These are phyloP conservation scores for Pholiota microspora DNA, from an alignment of 768 basidiomycete genomes.

Conservation along the genomic window DNA sequence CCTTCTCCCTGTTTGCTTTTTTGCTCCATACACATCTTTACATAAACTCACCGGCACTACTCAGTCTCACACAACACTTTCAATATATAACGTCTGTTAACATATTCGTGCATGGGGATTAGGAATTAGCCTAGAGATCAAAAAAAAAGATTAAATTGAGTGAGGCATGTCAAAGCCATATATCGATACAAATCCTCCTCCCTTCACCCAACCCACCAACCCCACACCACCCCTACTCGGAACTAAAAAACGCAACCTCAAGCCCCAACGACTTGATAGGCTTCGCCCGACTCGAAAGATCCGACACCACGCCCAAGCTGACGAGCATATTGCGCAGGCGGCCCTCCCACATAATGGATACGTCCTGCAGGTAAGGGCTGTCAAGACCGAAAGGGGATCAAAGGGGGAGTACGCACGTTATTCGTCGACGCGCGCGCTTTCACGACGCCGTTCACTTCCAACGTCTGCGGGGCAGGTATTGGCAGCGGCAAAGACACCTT, in stretches of 20 bases:
- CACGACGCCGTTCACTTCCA: conserved; percentile 72
- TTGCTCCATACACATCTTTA: too few relatives aligned
- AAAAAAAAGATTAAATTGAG: too few relatives aligned
- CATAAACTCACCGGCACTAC: too few relatives aligned
- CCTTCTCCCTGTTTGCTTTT: too few relatives aligned
- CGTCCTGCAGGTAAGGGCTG: conserved; percentile 48
- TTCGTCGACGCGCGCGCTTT: conserved; percentile 90
- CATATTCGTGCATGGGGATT: too few relatives aligned
- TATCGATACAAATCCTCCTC: background rate
- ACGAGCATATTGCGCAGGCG: conserved; percentile 86
- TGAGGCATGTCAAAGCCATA: too few relatives aligned
- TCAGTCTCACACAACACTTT: too few relatives aligned
- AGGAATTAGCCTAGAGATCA: too few relatives aligned
- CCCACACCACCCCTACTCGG: conserved; percentile 29
- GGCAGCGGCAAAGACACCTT: background rate
- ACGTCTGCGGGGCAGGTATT: background rate
- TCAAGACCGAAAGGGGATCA: background rate
- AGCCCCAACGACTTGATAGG: conserved; percentile 89
- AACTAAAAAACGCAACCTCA: conserved; percentile 93
- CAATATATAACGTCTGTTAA: too few relatives aligned
- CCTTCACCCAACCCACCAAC: background rate
- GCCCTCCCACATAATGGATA: conserved; percentile 94
- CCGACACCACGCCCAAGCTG: conserved; percentile 88
- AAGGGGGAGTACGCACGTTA: conserved; percentile 52
- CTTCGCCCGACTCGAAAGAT: conserved; percentile 79